phyloP scores from a whole-genome alignment of 352 stramenopile genomes.

The Pelagophyceae sp. region DNA sequence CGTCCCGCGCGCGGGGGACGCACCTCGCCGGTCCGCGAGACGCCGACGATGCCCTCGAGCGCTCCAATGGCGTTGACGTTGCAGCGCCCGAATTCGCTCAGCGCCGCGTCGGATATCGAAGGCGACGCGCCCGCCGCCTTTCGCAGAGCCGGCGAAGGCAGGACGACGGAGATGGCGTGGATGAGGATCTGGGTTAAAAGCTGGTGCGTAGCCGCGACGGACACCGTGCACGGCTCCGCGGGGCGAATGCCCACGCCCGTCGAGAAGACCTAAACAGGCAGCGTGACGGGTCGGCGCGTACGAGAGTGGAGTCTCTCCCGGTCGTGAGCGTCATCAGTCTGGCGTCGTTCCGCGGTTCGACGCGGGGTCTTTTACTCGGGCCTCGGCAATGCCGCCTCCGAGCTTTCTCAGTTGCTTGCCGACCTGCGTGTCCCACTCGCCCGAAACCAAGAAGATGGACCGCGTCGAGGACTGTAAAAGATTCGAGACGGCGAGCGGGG shows the following conservation, averaged over 20 bases:
- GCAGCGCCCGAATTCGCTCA: slow-evolving; percentile 50
- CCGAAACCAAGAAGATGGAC: slow-evolving; percentile 53
- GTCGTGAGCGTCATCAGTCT: no score
- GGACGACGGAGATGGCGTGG: slow-evolving; percentile 48
- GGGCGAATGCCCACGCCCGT: slow-evolving; percentile 50
- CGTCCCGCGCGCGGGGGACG: no score
- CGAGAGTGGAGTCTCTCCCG: no score
- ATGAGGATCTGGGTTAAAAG: slow-evolving; percentile 58
- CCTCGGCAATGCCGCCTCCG: slow-evolving; percentile 37
- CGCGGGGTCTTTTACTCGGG: no score
- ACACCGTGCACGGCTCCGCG: slow-evolving; percentile 55
- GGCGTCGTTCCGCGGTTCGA: no score
- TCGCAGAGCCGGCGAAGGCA: slow-evolving; percentile 43
- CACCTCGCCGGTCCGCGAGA: slow-evolving; percentile 33
- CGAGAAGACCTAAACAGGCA: no score
- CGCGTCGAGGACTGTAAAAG: slow-evolving; percentile 48
- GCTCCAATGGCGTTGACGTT: slow-evolving; percentile 51
- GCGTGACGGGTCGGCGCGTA: no score
- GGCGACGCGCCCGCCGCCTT: slow-evolving; percentile 36
- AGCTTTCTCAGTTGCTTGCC: slow-evolving; percentile 49
- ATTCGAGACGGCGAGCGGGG: slow-evolving; percentile 50
- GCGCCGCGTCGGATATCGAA: slow-evolving; percentile 42
- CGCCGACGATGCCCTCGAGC: slow-evolving; percentile 49
- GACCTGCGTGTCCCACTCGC: slow-evolving; percentile 52
- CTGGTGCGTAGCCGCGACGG: slow-evolving; percentile 52